Evolutionary conservation across 371 early-diverging fungal genomes (phyloP), one percentile per base, ranked within the genome.

Genomic region (Zychaea mexicana): DNA sequence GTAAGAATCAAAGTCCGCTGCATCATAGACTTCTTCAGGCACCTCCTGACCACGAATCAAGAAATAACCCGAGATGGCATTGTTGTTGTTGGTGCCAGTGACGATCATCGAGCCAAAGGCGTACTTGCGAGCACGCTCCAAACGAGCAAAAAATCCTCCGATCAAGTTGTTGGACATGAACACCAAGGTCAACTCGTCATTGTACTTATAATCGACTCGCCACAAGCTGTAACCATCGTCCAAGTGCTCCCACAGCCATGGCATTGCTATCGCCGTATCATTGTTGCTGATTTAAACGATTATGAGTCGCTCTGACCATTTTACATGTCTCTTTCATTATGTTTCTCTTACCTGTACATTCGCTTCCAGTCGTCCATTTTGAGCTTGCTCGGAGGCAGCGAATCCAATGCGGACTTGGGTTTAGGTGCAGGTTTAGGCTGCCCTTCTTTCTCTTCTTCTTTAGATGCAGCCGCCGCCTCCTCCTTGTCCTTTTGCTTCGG

Each of bases 281-380:
- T 95, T 95, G 93, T 97, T 97, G 60, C 95, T 94, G 22, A 4
- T 17, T 12, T 3, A 36, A 0, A 36, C 8, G 15, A 36, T 10
- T 36, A 36, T n/a, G n/a, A n/a, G n/a, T n/a, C n/a, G n/a, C n/a
- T n/a, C n/a, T n/a, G n/a, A n/a, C n/a, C n/a, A n/a, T n/a, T n/a
- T n/a, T n/a, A n/a, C n/a, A n/a, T n/a, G n/a, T n/a, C n/a, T n/a
- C n/a, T n/a, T n/a, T n/a, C 12, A 33, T 33, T 33, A 8, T 33
- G 5, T 42, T 12, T 15, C 1, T 12, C n/a, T 42, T 42, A 42
- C 42, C 42, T 42, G 91, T 97, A 97, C 85, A 93, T 89, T 61
- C 96, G 91, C 89, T 97, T 96, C 97, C 96, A 97, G 68, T 90
- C 91, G 64, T 97, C 96, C 62, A 96, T 70, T 69, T 82, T 74